These are phyloP conservation scores for Lepiota brunneoincarnata DNA, from an alignment of 768 basidiomycete species.

Conservation along the genomic window DNA sequence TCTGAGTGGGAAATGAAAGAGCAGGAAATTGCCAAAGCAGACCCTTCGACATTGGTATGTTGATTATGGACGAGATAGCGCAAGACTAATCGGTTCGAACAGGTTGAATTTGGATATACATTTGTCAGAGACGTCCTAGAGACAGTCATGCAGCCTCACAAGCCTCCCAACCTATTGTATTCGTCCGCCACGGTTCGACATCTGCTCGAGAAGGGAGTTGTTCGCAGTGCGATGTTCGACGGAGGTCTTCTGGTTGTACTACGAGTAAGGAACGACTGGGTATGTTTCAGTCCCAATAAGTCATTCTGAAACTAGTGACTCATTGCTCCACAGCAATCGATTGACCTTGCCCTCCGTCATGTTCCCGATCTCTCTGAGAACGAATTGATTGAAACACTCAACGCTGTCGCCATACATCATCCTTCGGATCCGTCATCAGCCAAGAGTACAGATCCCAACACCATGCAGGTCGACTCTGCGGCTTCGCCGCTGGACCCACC, in stretches of 20 bases:
- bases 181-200: conserved; percentile 53
- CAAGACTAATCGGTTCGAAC: background rate
- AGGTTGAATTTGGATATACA: conserved; percentile 31
- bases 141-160: conserved; percentile 40
- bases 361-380: conserved; percentile 66
- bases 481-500: conserved; percentile 11
- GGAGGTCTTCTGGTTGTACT: conserved; percentile 56
- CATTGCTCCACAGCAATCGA: conserved; percentile 31
- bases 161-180: conserved; percentile 32
- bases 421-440: conserved; percentile 16
- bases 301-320: background rate
- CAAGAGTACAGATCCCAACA: conserved; percentile 28
- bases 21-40: conserved; percentile 17
- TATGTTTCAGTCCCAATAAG: conserved; percentile 25
- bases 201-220: conserved; percentile 54
- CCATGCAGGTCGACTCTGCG: conserved; percentile 36
- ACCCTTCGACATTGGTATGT: background rate
- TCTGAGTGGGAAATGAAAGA: conserved; percentile 54
- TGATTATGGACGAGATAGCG: background rate
- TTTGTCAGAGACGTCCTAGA: conserved; percentile 61
- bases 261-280: conserved; percentile 66
- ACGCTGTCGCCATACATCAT: conserved; percentile 38
- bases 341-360: conserved; percentile 47
- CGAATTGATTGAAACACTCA: conserved; percentile 56
- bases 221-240: conserved; percentile 61